A percentile compares a stretch with the other conserved stretches of the same genome.
Conservation (phyloP, 1,139 yeast genomes). For the Saccharomyces hybrid region DNA sequence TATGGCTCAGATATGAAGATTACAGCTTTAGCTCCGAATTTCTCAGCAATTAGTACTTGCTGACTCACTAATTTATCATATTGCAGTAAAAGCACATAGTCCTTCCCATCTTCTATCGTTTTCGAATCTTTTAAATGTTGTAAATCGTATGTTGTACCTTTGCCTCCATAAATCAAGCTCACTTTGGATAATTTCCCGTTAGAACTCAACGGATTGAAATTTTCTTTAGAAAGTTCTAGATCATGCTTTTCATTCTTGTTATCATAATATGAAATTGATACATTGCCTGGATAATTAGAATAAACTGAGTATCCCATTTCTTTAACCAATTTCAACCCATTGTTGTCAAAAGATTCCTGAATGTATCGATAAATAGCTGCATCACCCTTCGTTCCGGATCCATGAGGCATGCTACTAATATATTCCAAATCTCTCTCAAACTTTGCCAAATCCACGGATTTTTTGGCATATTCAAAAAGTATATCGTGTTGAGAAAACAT, state of each 20-base stretch:
- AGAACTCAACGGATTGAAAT: constrained; percentile 66
- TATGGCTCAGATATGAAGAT: constrained; percentile 37
- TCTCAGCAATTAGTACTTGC: constrained; percentile 47
- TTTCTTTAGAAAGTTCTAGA: constrained; percentile 36
- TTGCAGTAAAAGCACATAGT: constrained; percentile 50
- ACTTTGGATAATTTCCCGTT: constrained; percentile 50
- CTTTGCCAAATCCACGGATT: constrained; percentile 46
- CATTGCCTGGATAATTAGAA: constrained; percentile 46
- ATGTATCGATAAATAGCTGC: constrained; percentile 61
- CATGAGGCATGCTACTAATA: constrained; percentile 77
- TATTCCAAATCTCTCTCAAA: constrained; percentile 70
- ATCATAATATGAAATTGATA: constrained; percentile 14
- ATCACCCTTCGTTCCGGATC: constrained; percentile 86
- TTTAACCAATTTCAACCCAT: constrained; percentile 49
- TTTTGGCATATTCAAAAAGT: constrained; percentile 44
- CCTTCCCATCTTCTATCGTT: constrained; percentile 28
- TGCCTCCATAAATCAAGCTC: constrained; percentile 49
- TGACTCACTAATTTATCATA: constrained; percentile 53
- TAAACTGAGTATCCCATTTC: constrained; percentile 47
- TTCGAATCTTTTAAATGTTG: constrained; percentile 37
- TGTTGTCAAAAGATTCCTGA: constrained; percentile 48
- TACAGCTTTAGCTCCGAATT: constrained; percentile 46
- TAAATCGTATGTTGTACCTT: constrained; percentile 57
- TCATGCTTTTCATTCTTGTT: constrained; percentile 38
- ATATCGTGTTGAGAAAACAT: constrained; percentile 56